A percentile compares a stretch with the other conserved stretches of the same genome.
Evolutionary conservation across 331 rosid species (phyloP).

Genomic region (Saraca asoca): DNA sequence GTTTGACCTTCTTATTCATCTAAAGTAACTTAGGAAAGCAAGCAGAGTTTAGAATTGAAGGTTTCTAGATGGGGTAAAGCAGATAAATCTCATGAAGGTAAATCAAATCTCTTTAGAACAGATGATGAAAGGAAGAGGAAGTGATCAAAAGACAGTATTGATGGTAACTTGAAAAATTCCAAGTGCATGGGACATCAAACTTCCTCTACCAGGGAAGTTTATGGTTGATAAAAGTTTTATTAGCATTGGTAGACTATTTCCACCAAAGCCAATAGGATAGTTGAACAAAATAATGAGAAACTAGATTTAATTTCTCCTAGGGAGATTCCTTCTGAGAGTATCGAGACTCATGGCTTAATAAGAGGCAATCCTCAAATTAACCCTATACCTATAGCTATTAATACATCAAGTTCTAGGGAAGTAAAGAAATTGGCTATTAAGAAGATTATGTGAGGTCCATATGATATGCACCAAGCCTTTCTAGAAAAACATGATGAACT

Average conservation of each 20-base stretch:
- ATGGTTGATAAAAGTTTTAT: slow-evolving; percentile 46
- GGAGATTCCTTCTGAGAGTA: slow-evolving; percentile 47
- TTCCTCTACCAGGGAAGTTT: slow-evolving; percentile 44
- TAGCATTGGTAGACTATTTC: slow-evolving; percentile 47
- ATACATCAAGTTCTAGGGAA: slow-evolving; percentile 57
- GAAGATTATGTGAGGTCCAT: slow-evolving; percentile 65
- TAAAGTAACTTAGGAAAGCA: slow-evolving; percentile 60
- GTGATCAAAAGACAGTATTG: slow-evolving; percentile 51
- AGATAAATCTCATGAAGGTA: slow-evolving; percentile 50
- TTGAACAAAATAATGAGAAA: slow-evolving; percentile 37
- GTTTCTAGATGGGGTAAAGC: slow-evolving; percentile 51
- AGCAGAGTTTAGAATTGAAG: slow-evolving; percentile 57
- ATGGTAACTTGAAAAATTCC: slow-evolving; percentile 43
- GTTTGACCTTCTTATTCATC: slow-evolving; percentile 22
- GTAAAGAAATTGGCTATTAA: slow-evolving; percentile 71
- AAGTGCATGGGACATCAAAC: slow-evolving; percentile 41
- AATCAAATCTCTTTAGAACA: slow-evolving; percentile 42
- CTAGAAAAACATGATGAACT: slow-evolving; percentile 76
- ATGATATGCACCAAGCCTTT: slow-evolving; percentile 51
- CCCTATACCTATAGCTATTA: slow-evolving; percentile 31
- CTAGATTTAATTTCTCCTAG: slow-evolving; percentile 40
- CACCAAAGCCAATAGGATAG: slow-evolving; percentile 42
- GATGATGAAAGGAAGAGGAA: slow-evolving; percentile 67
- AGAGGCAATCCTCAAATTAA: slow-evolving; percentile 35
- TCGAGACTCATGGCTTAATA: slow-evolving; percentile 44